phyloP scores from a whole-genome alignment of 164 flowering plant species.

The Aristolochia californica region DNA sequence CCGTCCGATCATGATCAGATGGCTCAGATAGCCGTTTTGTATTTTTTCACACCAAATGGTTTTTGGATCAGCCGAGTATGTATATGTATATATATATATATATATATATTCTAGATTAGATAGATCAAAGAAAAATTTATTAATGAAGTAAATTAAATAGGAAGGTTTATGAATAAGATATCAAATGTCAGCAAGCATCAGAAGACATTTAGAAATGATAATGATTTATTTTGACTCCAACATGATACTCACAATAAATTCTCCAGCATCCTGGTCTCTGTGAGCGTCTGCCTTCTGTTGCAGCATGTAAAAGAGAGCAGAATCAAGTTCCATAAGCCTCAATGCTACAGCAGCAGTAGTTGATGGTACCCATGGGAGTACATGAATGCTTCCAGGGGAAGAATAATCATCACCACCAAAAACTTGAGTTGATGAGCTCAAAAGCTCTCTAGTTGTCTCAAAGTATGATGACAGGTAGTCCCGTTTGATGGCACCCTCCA shows the following conservation, averaged over 20 bases:
- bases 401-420: slow-evolving; percentile 12
- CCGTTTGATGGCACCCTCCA: slow-evolving; percentile 50
- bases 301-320: slow-evolving; percentile 41
- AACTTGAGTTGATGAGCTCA: slow-evolving; percentile 21
- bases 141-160: no score
- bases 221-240: neutral
- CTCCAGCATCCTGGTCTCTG: slow-evolving; percentile 29
- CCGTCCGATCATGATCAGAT: no score
- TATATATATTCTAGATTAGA: no score
- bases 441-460: slow-evolving; percentile 55
- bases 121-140: no score
- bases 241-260: slow-evolving; percentile 39
- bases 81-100: no score
- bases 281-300: slow-evolving; percentile 42
- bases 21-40: no score
- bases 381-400: slow-evolving; percentile 22
- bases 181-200: neutral
- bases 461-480: slow-evolving; percentile 48
- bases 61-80: no score
- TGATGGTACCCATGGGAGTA: slow-evolving; percentile 80
- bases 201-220: neutral
- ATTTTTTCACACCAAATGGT: no score
- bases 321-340: slow-evolving; percentile 74
- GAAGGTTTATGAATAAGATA: no score
- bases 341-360: slow-evolving; percentile 80